Percentiles rank a stretch among this genome's conserved stretches.
Evolutionary conservation across 305 asterid genomes (phyloP).

Genomic region (Rubia balearica): DNA sequence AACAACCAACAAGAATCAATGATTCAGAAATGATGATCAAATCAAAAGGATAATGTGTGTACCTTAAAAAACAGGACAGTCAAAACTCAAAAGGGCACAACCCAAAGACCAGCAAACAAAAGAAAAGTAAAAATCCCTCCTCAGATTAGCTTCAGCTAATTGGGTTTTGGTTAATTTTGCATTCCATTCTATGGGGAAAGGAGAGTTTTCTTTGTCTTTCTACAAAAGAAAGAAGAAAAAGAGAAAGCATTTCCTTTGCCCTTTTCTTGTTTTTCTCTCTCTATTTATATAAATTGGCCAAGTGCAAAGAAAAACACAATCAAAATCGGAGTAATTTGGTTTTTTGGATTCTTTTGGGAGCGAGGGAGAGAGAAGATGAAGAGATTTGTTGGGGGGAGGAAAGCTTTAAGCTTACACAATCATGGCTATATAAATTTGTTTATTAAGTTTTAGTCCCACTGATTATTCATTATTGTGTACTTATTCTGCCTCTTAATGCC

Average conservation of each 20-base stretch:
- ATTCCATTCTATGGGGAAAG: constrained; percentile 11
- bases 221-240: constrained; percentile 14
- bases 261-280: constrained; percentile 10
- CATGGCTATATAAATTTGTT: not conserved
- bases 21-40: constrained; percentile 38
- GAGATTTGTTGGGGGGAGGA: not conserved
- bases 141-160: constrained; percentile 30
- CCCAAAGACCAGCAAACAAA: not conserved
- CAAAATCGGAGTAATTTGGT: constrained; percentile 4
- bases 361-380: not conserved
- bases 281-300: not conserved
- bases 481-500: not conserved
- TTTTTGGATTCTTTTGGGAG: constrained; percentile 32
- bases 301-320: not conserved
- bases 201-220: constrained; percentile 5
- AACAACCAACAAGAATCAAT: constrained; percentile 25
- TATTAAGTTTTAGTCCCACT: not conserved
- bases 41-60: constrained; percentile 18
- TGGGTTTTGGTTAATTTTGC: constrained; percentile 15
- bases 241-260: constrained; percentile 14
- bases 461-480: constrained; percentile 4
- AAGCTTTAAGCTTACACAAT: not conserved
- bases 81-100: not conserved
- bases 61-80: constrained; percentile 31
- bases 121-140: constrained; percentile 17